These are phyloP conservation scores for Plenodomus biglobosus DNA, from an alignment of 2,329 filamentous ascomycete species.

Conservation along the genomic window DNA sequence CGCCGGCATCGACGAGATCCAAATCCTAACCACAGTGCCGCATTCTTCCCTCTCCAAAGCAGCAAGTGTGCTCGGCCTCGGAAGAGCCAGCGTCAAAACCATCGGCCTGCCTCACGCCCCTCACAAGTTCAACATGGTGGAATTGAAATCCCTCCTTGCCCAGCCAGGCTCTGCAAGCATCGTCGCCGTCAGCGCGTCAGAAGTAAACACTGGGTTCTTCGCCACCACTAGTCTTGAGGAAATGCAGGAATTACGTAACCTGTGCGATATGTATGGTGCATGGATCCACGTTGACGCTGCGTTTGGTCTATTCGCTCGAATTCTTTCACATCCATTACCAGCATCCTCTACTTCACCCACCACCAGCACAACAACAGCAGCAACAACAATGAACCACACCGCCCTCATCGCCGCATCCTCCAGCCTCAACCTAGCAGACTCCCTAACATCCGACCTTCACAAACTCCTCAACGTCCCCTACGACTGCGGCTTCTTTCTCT, in stretches of 20 bases:
- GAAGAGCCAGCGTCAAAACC: conserved; percentile 66
- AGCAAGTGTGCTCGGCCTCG: conserved; percentile 78
- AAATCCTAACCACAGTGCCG: conserved; percentile 76
- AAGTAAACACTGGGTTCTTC: conserved; percentile 88
- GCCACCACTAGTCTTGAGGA: conserved; percentile 62
- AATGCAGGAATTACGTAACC: conserved; percentile 61
- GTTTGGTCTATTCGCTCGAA: conserved; percentile 79
- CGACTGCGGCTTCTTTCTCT: conserved; percentile 88
- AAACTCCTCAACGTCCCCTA: conserved; percentile 96
- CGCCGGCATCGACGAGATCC: conserved; percentile 67
- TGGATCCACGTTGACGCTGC: conserved; percentile 94
- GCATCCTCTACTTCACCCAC: conserved; percentile 34
- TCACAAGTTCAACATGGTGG: conserved; percentile 69
- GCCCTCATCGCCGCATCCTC: conserved; percentile 54
- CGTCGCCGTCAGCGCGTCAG: conserved; percentile 78
- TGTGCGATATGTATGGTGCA: conserved; percentile 72
- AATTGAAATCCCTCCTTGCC: conserved; percentile 63
- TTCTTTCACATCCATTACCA: conserved; percentile 63
- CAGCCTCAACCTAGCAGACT: conserved; percentile 80
- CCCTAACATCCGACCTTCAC: conserved; percentile 82
- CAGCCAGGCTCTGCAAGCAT: conserved; percentile 65
- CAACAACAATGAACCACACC: not conserved
- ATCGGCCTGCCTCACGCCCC: conserved; percentile 58
- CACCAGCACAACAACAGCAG: no score
- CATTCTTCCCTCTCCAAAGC: conserved; percentile 87